phyloP scores from a whole-genome alignment of 2,329 filamentous ascomycete species.

The Diplodia seriata region DNA sequence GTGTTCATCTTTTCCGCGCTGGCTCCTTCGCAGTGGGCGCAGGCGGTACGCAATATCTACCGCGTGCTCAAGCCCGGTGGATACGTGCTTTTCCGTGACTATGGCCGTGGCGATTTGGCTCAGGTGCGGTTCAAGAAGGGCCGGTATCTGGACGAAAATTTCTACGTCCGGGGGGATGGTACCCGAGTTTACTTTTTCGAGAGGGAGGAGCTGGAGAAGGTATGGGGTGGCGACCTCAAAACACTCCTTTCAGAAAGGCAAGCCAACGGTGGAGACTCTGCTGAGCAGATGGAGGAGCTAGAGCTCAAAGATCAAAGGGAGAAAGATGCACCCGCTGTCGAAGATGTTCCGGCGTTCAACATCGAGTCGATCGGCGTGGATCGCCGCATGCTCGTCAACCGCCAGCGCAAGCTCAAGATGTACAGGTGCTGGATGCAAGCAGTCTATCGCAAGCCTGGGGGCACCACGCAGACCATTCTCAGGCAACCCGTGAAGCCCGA shows the following conservation, averaged over 20 bases:
- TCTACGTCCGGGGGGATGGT: slow-evolving; percentile 94
- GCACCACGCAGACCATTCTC: slow-evolving; percentile 2
- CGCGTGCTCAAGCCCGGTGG: slow-evolving; percentile 88
- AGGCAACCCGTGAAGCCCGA: neutral
- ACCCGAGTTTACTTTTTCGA: slow-evolving; percentile 99
- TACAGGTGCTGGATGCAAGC: slow-evolving; percentile 97
- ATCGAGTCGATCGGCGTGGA: slow-evolving; percentile 83
- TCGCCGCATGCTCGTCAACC: slow-evolving; percentile 88
- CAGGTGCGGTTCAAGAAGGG: slow-evolving; percentile 98
- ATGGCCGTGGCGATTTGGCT: slow-evolving; percentile 91
- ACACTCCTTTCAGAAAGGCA: neutral
- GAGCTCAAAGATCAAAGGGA: slow-evolving; percentile 31
- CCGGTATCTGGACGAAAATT: slow-evolving; percentile 92
- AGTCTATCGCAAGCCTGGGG: slow-evolving; percentile 70
- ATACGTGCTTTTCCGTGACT: slow-evolving; percentile 94
- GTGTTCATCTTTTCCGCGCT: slow-evolving; percentile 98
- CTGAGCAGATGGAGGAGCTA: slow-evolving; percentile 36
- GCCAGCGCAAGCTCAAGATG: slow-evolving; percentile 92
- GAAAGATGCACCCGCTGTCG: neutral
- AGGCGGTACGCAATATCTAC: slow-evolving; percentile 81
- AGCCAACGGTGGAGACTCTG: slow-evolving; percentile 35
- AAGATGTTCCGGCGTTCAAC: slow-evolving; percentile 60
- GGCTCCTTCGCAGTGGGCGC: slow-evolving; percentile 81
- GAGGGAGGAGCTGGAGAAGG: slow-evolving; percentile 75
- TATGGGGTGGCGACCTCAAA: slow-evolving; percentile 68